Conservation (phyloP, 805 yeast genomes). For the Wickerhamiella qilinensis region DNA sequence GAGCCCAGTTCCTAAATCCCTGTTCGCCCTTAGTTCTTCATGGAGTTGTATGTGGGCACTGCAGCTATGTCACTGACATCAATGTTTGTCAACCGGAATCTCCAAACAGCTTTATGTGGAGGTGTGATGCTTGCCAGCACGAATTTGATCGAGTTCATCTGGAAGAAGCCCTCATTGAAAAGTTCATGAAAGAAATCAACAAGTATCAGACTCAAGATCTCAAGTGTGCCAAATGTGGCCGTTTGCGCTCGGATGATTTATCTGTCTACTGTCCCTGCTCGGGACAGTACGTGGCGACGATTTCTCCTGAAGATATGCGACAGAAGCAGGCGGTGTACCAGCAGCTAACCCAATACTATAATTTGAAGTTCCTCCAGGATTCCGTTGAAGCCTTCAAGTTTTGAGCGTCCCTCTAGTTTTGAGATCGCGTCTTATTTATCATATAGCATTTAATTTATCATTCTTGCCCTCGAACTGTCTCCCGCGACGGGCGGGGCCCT, state of each 20-base stretch:
- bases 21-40: slow-evolving; percentile 50
- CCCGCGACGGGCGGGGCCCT: no score
- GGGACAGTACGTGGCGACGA: slow-evolving; percentile 41
- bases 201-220: slow-evolving; percentile 64
- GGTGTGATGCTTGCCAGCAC: slow-evolving; percentile 37
- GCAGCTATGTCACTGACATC: slow-evolving; percentile 57
- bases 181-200: slow-evolving; percentile 39
- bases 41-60: slow-evolving; percentile 51
- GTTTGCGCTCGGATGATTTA: slow-evolving; percentile 50
- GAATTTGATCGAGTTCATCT: slow-evolving; percentile 49
- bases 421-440: no score
- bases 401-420: not conserved
- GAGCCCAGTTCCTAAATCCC: slow-evolving; percentile 60
- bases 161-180: slow-evolving; percentile 65
- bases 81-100: slow-evolving; percentile 50
- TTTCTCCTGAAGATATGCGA: slow-evolving; percentile 30
- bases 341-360: slow-evolving; percentile 44
- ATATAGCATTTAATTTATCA: not conserved
- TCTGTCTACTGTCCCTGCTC: slow-evolving; percentile 72
- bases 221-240: slow-evolving; percentile 62
- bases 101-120: slow-evolving; percentile 36
- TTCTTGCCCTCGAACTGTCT: no score
- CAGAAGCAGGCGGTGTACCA: slow-evolving; percentile 33
- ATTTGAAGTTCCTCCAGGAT: slow-evolving; percentile 38
- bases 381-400: not conserved